phyloP scores from a whole-genome alignment of 1,139 yeast genomes.

The Candida freyschussii region DNA sequence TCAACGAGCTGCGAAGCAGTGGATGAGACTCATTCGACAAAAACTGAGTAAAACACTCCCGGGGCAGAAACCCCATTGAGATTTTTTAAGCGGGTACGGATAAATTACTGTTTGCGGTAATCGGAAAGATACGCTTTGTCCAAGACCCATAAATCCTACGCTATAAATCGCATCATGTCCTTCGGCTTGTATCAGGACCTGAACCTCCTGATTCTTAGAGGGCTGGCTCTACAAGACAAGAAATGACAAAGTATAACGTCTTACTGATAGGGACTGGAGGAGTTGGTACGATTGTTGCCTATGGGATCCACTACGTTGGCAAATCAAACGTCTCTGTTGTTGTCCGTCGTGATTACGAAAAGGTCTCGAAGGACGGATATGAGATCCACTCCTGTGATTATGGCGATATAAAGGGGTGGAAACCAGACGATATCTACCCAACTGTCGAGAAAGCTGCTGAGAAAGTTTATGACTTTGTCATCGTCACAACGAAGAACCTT shows the following conservation, averaged over 20 bases:
- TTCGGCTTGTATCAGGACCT: no score
- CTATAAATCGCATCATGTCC: no score
- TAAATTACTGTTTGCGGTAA: no score
- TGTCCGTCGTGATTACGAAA: slow-evolving; percentile 49
- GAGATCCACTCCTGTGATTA: slow-evolving; percentile 46
- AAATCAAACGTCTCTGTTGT: slow-evolving; percentile 43
- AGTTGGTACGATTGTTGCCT: slow-evolving; percentile 55
- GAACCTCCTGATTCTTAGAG: no score
- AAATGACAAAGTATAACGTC: slow-evolving; percentile 7
- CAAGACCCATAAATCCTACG: no score
- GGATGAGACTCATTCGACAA: no score
- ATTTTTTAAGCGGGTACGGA: no score
- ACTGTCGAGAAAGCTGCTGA: slow-evolving; percentile 38
- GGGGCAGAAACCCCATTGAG: no score
- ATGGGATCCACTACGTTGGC: slow-evolving; percentile 38
- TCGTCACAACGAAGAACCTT: slow-evolving; percentile 67
- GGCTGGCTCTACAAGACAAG: no score
- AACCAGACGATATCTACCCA: slow-evolving; percentile 42
- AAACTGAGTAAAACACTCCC: no score
- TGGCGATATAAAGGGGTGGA: slow-evolving; percentile 45
- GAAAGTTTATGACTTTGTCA: slow-evolving; percentile 51
- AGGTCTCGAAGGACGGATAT: slow-evolving; percentile 41
- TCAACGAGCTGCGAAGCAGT: no score
- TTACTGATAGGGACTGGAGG: slow-evolving; percentile 49
- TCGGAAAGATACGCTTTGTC: no score